Evolutionary conservation across 2,329 filamentous ascomycete species (phyloP).

Genomic region (Aureobasidium sp.): DNA sequence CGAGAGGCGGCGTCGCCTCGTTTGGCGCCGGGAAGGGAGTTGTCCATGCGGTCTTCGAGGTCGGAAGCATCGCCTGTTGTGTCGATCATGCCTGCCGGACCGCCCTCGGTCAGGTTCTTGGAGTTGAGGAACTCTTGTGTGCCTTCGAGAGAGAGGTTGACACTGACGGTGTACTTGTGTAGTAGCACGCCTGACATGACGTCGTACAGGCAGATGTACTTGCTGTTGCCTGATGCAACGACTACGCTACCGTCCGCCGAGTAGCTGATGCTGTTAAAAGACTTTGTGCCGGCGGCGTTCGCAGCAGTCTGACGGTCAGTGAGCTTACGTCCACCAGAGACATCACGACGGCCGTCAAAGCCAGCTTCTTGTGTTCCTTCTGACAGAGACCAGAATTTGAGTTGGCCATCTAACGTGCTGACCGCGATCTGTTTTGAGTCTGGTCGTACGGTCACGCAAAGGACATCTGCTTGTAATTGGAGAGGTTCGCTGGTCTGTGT

Average conservation of each 20-base stretch:
- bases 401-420: constrained; percentile 84
- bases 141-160: constrained; percentile 91
- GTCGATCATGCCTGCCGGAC: constrained; percentile 76
- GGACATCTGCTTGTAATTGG: constrained; percentile 83
- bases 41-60: constrained; percentile 74
- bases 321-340: constrained; percentile 83
- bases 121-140: constrained; percentile 97
- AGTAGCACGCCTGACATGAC: constrained; percentile 83
- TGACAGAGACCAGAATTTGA: constrained; percentile 90
- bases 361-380: constrained; percentile 81
- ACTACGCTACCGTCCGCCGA: constrained; percentile 88
- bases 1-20: constrained; percentile 78
- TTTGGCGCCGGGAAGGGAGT: constrained; percentile 74
- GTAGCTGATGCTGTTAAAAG: constrained; percentile 80
- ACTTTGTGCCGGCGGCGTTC: constrained; percentile 83
- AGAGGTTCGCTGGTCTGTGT: constrained; percentile 93
- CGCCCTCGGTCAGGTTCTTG: constrained; percentile 82
- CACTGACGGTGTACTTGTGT: constrained; percentile 91
- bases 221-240: constrained; percentile 89
- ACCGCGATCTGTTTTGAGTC: constrained; percentile 88
- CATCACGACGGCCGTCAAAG: constrained; percentile 83
- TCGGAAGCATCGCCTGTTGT: constrained; percentile 84
- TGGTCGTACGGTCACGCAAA: constrained; percentile 78
- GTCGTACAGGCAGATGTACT: constrained; percentile 98
- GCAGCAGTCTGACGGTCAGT: constrained; percentile 85